Percentiles rank a stretch among this genome's conserved stretches.
Evolutionary conservation across 192 early-diverging fungal genomes (phyloP).

Genomic region (Coemansia sp.): DNA sequence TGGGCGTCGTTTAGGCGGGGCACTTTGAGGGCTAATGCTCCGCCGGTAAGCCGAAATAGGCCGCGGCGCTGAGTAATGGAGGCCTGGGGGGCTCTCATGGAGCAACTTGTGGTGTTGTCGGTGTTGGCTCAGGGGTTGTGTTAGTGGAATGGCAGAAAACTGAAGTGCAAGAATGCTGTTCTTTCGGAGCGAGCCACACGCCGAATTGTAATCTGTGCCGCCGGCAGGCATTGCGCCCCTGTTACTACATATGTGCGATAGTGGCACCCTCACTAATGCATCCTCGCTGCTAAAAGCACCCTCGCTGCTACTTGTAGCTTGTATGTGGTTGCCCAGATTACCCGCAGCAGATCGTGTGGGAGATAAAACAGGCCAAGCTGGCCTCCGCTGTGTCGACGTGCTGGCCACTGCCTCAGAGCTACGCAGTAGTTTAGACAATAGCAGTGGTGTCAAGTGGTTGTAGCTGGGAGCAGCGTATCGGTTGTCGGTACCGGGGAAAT

Average conservation of each 20-base stretch:
- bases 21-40: conserved; percentile 7
- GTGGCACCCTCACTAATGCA: neutral
- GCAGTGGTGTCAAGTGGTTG: conserved; percentile 14
- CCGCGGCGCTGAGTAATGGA: conserved; percentile 9
- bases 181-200: neutral
- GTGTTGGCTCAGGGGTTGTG: neutral
- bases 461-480: neutral
- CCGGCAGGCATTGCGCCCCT: neutral
- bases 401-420: conserved; percentile 9
- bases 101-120: neutral
- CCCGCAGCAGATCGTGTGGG: neutral
- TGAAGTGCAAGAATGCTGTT: neutral
- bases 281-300: neutral
- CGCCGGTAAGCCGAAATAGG: conserved; percentile 20
- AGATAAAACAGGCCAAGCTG: neutral
- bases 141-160: neutral
- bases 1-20: conserved; percentile 8
- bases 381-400: neutral
- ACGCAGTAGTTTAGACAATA: conserved; percentile 28
- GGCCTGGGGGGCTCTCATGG: neutral
- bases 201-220: neutral
- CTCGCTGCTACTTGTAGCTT: neutral
- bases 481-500: neutral
- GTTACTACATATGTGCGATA: conserved; percentile 7
- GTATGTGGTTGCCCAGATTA: neutral